A percentile compares a stretch with the other conserved stretches of the same genome.
Evolutionary conservation across 352 stramenopile genomes (phyloP).

Genomic region (Phytophthora cryptogea): DNA sequence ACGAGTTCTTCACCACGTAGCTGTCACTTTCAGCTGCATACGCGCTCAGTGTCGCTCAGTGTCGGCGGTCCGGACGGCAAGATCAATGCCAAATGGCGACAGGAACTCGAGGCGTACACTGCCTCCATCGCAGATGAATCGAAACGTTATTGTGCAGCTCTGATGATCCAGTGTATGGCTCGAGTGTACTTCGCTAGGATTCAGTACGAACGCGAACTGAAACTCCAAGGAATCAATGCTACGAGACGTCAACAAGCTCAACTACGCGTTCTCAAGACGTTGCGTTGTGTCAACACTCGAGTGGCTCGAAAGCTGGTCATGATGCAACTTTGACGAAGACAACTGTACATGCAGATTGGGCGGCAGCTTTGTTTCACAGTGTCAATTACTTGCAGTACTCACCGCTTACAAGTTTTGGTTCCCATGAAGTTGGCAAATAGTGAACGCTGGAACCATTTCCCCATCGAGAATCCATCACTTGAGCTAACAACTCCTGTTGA

Average conservation of each 20-base stretch:
- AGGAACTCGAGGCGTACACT: constrained; percentile 64
- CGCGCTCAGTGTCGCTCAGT: constrained; percentile 48
- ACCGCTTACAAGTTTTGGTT: too few relatives aligned
- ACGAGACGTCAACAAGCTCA: constrained; percentile 63
- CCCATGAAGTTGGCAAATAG: too few relatives aligned
- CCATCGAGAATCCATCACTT: constrained; percentile 47
- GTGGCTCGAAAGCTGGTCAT: constrained; percentile 70
- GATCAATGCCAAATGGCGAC: constrained; percentile 54
- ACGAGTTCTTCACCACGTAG: constrained; percentile 60
- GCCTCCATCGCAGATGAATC: constrained; percentile 65
- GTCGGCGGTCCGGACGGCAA: constrained; percentile 30
- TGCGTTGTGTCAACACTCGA: constrained; percentile 67
- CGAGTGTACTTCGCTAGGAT: constrained; percentile 70
- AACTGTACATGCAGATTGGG: too few relatives aligned
- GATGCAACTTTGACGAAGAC: too few relatives aligned
- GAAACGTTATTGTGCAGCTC: constrained; percentile 66
- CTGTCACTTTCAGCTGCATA: constrained; percentile 64
- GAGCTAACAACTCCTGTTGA: constrained; percentile 37
- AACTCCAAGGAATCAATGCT: constrained; percentile 69
- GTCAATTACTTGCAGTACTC: too few relatives aligned
- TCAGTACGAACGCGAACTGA: constrained; percentile 63
- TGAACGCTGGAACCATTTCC: constrained; percentile 32
- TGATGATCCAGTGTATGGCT: constrained; percentile 74
- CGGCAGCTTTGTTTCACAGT: too few relatives aligned
- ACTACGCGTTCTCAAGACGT: constrained; percentile 49